Evolutionary conservation across 2,329 filamentous ascomycete genomes (phyloP).

Genomic region (Phialophora verrucosa): DNA sequence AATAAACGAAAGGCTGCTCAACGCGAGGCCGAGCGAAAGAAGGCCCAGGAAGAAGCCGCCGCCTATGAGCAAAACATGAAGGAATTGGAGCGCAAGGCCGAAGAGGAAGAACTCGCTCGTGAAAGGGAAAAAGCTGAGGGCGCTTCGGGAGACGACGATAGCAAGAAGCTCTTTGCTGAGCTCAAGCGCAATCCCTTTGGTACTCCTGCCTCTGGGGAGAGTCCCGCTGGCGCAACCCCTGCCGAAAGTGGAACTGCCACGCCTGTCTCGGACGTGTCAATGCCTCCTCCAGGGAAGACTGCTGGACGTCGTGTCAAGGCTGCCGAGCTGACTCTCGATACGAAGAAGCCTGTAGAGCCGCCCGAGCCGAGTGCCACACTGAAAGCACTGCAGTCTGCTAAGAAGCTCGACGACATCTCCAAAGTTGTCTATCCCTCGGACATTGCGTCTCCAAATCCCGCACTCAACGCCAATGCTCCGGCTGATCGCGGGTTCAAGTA

Average conservation of each 20-base stretch:
- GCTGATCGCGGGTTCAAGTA: slow-evolving; percentile 87
- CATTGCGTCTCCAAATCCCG: slow-evolving; percentile 87
- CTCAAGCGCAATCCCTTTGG: slow-evolving; percentile 50
- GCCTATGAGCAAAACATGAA: slow-evolving; percentile 56
- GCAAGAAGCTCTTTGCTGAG: slow-evolving; percentile 50
- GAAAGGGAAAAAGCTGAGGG: slow-evolving; percentile 49
- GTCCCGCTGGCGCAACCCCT: slow-evolving; percentile 46
- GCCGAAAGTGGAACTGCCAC: slow-evolving; percentile 54
- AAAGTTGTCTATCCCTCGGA: slow-evolving; percentile 81
- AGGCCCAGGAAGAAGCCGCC: slow-evolving; percentile 53
- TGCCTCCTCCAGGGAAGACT: slow-evolving; percentile 60
- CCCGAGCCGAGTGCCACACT: slow-evolving; percentile 92
- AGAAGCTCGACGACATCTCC: slow-evolving; percentile 80
- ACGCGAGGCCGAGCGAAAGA: slow-evolving; percentile 59
- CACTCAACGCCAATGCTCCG: slow-evolving; percentile 76
- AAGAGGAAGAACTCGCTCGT: slow-evolving; percentile 53
- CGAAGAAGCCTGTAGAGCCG: slow-evolving; percentile 84
- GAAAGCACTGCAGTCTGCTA: slow-evolving; percentile 88
- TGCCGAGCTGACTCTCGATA: slow-evolving; percentile 84
- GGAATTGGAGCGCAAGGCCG: slow-evolving; percentile 55
- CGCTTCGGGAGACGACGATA: slow-evolving; percentile 43
- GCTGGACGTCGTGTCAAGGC: slow-evolving; percentile 75
- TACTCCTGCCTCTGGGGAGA: slow-evolving; percentile 40
- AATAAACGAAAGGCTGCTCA: slow-evolving; percentile 80
- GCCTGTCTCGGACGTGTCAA: slow-evolving; percentile 52